phyloP scores from a whole-genome alignment of 352 stramenopile genomes.

The Phytophthora melonis region DNA sequence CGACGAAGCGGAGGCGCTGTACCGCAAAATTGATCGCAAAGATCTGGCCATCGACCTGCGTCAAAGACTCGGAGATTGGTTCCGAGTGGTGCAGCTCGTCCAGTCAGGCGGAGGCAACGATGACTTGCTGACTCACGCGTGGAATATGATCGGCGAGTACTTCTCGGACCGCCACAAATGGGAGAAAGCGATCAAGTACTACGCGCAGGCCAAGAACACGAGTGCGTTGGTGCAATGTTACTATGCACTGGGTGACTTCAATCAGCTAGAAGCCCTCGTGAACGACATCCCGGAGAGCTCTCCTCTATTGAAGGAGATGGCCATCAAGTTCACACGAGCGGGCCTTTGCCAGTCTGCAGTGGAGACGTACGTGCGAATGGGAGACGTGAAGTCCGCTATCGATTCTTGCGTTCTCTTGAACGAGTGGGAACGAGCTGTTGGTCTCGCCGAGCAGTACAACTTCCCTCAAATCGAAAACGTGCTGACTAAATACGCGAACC shows the following conservation, averaged over 20 bases:
- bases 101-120: slow-evolving; percentile 86
- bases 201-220: slow-evolving; percentile 82
- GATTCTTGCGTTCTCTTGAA: slow-evolving; percentile 94
- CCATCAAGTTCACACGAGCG: slow-evolving; percentile 87
- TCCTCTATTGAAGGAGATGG: slow-evolving; percentile 86
- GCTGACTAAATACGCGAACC: slow-evolving; percentile 89
- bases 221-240: slow-evolving; percentile 88
- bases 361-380: slow-evolving; percentile 89
- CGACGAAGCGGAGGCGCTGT: slow-evolving; percentile 92
- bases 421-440: slow-evolving; percentile 92
- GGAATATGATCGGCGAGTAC: slow-evolving; percentile 93
- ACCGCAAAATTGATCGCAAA: slow-evolving; percentile 95
- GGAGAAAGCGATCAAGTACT: slow-evolving; percentile 94
- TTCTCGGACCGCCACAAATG: slow-evolving; percentile 93
- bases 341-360: slow-evolving; percentile 86
- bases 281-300: slow-evolving; percentile 86
- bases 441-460: slow-evolving; percentile 92
- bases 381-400: slow-evolving; percentile 93
- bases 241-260: slow-evolving; percentile 92
- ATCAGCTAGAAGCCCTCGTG: slow-evolving; percentile 86
- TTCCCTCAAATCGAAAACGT: slow-evolving; percentile 96
- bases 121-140: slow-evolving; percentile 81
- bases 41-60: slow-evolving; percentile 94
- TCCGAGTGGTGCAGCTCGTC: slow-evolving; percentile 89
- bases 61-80: slow-evolving; percentile 93